phyloP scores from a whole-genome alignment of 352 stramenopile species.

The Phytopythium vexans region DNA sequence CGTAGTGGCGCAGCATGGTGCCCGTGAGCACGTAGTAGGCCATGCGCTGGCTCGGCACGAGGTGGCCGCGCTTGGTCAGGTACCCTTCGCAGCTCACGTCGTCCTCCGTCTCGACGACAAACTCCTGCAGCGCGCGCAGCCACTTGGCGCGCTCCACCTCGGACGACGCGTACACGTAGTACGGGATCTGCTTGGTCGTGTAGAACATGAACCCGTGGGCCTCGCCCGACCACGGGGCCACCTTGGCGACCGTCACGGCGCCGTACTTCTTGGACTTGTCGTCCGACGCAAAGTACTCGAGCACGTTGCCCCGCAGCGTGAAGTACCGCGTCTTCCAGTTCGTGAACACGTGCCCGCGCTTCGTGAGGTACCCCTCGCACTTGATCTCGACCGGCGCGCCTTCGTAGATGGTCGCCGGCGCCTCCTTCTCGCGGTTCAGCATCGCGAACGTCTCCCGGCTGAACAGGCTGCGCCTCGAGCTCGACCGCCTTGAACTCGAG shows the following conservation, averaged over 20 bases:
- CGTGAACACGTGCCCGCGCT: conserved; percentile 86
- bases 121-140: conserved; percentile 81
- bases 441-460: conserved; percentile 65
- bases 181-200: conserved; percentile 86
- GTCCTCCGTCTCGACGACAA: conserved; percentile 82
- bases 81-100: conserved; percentile 74
- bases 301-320: conserved; percentile 72
- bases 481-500: conserved; percentile 11
- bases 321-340: conserved; percentile 92
- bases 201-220: conserved; percentile 90
- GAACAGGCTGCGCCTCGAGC: conserved; percentile 72
- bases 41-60: conserved; percentile 84
- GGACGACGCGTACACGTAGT: conserved; percentile 87
- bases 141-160: conserved; percentile 74
- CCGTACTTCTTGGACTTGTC: conserved; percentile 85
- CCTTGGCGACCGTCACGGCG: conserved; percentile 84
- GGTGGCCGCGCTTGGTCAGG: conserved; percentile 80
- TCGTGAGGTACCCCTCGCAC: conserved; percentile 83
- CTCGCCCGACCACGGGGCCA: conserved; percentile 81
- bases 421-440: conserved; percentile 73
- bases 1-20: conserved; percentile 77
- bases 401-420: conserved; percentile 57
- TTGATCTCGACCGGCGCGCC: conserved; percentile 43
- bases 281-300: conserved; percentile 84
- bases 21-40: conserved; percentile 87